phyloP scores from a whole-genome alignment of 2,329 filamentous ascomycete species.

The Colletotrichum horii region DNA sequence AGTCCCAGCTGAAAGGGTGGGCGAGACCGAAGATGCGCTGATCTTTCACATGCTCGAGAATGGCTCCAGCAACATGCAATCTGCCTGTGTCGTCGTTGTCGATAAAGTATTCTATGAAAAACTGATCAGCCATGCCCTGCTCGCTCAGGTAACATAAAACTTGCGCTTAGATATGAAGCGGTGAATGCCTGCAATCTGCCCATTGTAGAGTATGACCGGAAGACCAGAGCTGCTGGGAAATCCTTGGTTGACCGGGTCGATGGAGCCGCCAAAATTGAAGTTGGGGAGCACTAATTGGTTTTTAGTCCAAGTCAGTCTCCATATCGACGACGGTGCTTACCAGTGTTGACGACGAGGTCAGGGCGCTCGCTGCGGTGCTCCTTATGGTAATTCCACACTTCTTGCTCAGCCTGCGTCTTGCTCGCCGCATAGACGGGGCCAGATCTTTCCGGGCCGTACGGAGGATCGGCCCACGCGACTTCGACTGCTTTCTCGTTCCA shows the following conservation, averaged over 20 bases:
- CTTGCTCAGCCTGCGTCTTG: constrained; percentile 40
- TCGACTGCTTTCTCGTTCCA: constrained; percentile 35
- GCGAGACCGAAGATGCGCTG: constrained; percentile 61
- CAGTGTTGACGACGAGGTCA: constrained; percentile 31
- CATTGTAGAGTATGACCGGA: constrained; percentile 25
- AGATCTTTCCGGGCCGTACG: constrained; percentile 24
- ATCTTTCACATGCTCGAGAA: constrained; percentile 46
- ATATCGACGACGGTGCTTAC: neutral
- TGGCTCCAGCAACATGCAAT: constrained; percentile 56
- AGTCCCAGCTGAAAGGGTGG: constrained; percentile 49
- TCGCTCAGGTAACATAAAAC: neutral
- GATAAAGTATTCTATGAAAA: constrained; percentile 43
- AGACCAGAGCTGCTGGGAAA: constrained; percentile 26
- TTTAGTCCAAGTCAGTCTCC: neutral
- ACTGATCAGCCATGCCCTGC: neutral
- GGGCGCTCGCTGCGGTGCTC: constrained; percentile 35
- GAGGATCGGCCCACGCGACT: constrained; percentile 34
- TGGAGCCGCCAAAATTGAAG: constrained; percentile 26
- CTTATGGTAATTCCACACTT: constrained; percentile 40
- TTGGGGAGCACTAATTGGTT: constrained; percentile 27
- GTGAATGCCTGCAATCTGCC: neutral
- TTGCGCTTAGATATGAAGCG: neutral
- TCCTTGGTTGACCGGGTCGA: constrained; percentile 24
- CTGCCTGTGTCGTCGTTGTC: constrained; percentile 54
- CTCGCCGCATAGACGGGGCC: constrained; percentile 39